Base-by-base conservation (phyloP, 2,329 filamentous ascomycete species). In the Aphanocladium album region DNA sequence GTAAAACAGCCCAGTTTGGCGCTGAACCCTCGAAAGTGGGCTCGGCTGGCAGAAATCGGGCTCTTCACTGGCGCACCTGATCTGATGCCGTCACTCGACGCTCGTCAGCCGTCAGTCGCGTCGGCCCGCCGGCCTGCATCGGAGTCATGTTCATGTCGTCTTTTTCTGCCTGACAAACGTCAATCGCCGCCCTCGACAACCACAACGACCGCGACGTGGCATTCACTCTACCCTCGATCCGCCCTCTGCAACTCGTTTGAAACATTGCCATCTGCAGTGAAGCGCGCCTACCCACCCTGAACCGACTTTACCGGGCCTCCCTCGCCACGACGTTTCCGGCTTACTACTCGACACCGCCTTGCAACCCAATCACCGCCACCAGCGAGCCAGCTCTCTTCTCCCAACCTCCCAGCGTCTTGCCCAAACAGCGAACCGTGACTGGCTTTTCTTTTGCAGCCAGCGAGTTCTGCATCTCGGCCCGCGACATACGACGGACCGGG, bases 111-210 rank as follows among this genome's bases (percentile, higher is more conserved):
- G 30, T 45, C 30, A 27, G 30, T 51, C 56, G 56, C 35, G 37
- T 37, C 37, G 37, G 56, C 56, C 56, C 56, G 56, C 56, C 56
- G 56, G 56, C 47, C 56, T 58, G 35, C 56, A 51, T 52, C 46
- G 37, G 56, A 59, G 56, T 57, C 55, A 30, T 57, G 47, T 33
- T 35, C 56, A 45, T 30, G 46, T 52, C 56, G 23, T 27, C 46
- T 52, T 59, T 59, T 59, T 59, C 56, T 52, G 37, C 56, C 47
- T 51, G 47, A 59, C 56, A 51, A 59, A 59, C 47, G 25, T 52
- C 37, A 30, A 51, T 33, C 37, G 41, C 41, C 41, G 12, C 19
- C 37, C 55, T 11, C 46, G 12, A 7, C 11, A 5, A 5, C 33
- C 21, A 39, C 35, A 17, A 7, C 11, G 4, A 5, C 33, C 21